Conservation (phyloP, 176 grass and related monocot species). For the Oryza longistaminata region DNA sequence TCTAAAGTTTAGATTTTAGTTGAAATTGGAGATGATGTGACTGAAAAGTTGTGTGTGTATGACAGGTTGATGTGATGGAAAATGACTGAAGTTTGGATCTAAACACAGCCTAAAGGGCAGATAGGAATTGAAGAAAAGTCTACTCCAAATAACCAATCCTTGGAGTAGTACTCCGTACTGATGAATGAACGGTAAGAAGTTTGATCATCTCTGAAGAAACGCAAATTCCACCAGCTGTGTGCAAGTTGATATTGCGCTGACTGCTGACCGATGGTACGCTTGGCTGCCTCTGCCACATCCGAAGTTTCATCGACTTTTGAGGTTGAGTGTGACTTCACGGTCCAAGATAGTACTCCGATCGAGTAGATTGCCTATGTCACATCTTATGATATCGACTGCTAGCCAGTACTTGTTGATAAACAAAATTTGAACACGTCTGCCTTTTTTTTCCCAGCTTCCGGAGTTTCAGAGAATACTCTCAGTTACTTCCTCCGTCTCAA, state of each 20-base stretch:
- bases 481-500: too few relatives aligned
- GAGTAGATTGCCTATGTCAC: not conserved
- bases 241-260: not conserved
- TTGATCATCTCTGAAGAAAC: not conserved
- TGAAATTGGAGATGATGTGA: too few relatives aligned
- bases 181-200: not conserved
- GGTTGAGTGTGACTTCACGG: slow-evolving; percentile 18
- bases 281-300: not conserved
- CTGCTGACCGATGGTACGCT: not conserved
- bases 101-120: too few relatives aligned
- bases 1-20: too few relatives aligned
- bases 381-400: not conserved
- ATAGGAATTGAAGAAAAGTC: too few relatives aligned
- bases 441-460: not conserved
- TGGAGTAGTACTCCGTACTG: not conserved
- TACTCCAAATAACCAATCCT: not conserved
- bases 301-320: not conserved
- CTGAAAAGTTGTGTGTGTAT: too few relatives aligned
- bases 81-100: too few relatives aligned
- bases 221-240: not conserved
- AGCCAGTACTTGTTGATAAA: not conserved
- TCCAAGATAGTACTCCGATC: not conserved
- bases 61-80: too few relatives aligned
- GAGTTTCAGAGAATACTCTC: not conserved
- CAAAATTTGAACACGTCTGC: not conserved